A percentile compares a stretch with the other conserved stretches of the same genome.
Evolutionary conservation across 2,329 filamentous ascomycete species (phyloP).

Genomic region (Fusarium nisikadoi): DNA sequence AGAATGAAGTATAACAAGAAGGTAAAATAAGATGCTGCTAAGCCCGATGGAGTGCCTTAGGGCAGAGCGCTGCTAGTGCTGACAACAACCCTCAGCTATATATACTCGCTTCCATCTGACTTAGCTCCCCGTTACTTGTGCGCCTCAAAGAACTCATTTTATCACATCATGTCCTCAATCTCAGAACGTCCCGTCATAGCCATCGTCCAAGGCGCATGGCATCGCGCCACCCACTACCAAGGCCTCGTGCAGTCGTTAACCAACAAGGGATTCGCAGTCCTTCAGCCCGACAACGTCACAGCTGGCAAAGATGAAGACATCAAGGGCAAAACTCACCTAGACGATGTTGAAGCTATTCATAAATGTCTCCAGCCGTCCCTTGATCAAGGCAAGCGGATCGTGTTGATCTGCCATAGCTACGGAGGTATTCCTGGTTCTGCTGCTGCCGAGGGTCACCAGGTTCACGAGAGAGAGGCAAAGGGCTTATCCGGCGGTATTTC

Average conservation of each 20-base stretch:
- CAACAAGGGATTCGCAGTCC: background rate
- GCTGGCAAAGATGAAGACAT: background rate
- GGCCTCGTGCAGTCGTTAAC: background rate
- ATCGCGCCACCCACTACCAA: conserved; percentile 13
- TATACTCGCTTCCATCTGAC: background rate
- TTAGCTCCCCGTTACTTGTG: too few relatives aligned
- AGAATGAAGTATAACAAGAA: too few relatives aligned
- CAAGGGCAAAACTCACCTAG: conserved; percentile 1
- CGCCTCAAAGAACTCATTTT: rapidly evolving
- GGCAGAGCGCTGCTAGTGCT: background rate
- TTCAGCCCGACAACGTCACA: background rate
- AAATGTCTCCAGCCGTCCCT: background rate
- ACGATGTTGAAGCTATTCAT: conserved; percentile 11
- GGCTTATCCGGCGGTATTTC: conserved; percentile 46
- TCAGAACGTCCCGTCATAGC: conserved; percentile 2
- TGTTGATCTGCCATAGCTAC: conserved; percentile 40
- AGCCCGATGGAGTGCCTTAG: too few relatives aligned
- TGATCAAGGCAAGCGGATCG: background rate
- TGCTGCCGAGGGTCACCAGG: conserved; percentile 39
- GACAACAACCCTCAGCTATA: background rate
- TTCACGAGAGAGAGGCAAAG: conserved; percentile 39
- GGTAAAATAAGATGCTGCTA: too few relatives aligned
- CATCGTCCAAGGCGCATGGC: conserved; percentile 22
- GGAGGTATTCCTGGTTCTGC: conserved; percentile 47
- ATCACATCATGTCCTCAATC: background rate